Evolutionary conservation across 345 rosid species (phyloP).

Genomic region (Dipteronia dyeriana): DNA sequence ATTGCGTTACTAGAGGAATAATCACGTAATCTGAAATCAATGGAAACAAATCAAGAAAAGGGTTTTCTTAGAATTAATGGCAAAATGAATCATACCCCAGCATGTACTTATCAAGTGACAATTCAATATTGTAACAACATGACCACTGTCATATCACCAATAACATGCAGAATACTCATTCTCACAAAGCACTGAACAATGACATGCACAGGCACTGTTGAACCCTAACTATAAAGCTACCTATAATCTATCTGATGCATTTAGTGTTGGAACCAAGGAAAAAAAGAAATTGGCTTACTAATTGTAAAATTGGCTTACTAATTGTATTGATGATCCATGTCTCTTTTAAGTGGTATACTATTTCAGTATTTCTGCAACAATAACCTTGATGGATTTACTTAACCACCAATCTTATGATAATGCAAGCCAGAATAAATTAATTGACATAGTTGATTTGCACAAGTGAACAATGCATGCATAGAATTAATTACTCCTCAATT

Average conservation of each 20-base stretch:
- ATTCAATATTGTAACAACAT: neutral
- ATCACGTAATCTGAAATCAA: neutral
- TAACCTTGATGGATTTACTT: too few species aligned
- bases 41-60: neutral
- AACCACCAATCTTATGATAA: neutral
- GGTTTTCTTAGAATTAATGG: neutral
- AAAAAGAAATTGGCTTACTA: neutral
- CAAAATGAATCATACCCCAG: neutral
- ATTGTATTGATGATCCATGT: neutral
- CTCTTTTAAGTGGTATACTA: neutral
- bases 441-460: constrained; percentile 2
- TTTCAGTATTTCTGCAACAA: neutral
- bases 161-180: neutral
- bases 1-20: neutral
- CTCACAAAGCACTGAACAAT: neutral
- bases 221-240: neutral
- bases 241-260: neutral
- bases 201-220: neutral
- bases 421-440: neutral
- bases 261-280: neutral
- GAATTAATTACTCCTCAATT: neutral
- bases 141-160: neutral
- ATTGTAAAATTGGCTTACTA: neutral
- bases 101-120: neutral
- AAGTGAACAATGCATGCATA: neutral